These are phyloP conservation scores for Iberis pinnata DNA, from an alignment of 345 rosid genomes.

Conservation along the genomic window DNA sequence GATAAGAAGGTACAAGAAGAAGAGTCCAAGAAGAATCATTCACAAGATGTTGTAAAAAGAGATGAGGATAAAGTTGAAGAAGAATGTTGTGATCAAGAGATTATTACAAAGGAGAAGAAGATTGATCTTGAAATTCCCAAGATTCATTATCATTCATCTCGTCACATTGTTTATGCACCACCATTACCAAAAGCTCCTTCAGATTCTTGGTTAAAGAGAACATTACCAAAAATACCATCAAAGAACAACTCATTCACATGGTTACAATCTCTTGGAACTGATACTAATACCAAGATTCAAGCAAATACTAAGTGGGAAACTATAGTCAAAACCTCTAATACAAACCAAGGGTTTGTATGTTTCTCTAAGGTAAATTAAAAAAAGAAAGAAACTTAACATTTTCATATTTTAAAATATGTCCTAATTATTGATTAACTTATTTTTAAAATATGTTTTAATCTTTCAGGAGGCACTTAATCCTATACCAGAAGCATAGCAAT, in stretches of 20 bases:
- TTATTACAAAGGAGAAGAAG: conserved; percentile 28
- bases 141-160: too few species aligned
- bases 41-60: background rate
- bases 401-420: background rate
- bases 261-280: conserved; percentile 27
- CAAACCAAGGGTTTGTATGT: conserved; percentile 43
- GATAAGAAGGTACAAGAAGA: conserved; percentile 30
- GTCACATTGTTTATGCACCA: conserved; percentile 43
- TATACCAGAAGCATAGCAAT: conserved; percentile 34
- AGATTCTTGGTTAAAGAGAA: conserved; percentile 78
- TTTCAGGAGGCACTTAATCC: conserved; percentile 34
- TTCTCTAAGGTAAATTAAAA: conserved; percentile 52
- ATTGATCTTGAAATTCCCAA: conserved; percentile 29
- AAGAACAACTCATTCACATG: conserved; percentile 38
- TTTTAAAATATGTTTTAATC: conserved; percentile 8
- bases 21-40: conserved; percentile 9
- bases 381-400: background rate
- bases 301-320: conserved; percentile 67
- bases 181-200: conserved; percentile 83
- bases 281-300: conserved; percentile 22
- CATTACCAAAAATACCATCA: conserved; percentile 50
- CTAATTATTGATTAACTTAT: conserved; percentile 3
- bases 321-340: conserved; percentile 53
- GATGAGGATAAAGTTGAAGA: conserved; percentile 20
- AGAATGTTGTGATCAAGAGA: conserved; percentile 8